Base-by-base conservation (phyloP, 305 asterid species). In the Rubia balearica region DNA sequence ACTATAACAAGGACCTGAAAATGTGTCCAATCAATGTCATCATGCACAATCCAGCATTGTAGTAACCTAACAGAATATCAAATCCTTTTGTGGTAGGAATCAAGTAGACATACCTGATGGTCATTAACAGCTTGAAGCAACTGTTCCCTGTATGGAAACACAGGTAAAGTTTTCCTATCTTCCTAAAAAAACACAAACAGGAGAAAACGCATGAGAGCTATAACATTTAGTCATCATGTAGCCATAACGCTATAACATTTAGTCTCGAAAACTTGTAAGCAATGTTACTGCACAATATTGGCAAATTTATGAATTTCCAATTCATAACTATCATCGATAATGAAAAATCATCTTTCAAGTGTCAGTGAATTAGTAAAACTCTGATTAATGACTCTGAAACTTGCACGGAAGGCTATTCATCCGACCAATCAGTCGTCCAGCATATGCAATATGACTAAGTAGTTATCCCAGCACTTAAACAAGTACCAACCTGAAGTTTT, bases 1-100 rank as follows among this genome's bases (percentile, higher is more conserved):
- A 93, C 97, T 79, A 88, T 93, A 69, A 94, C 96, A 78, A 94
- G 90, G 79, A 92, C 96, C 96, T 91, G 81, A 38, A 40, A 21
- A 82, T n/a, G 56, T 38, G 59, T 27, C 30, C 72, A 51, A 33
- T 68, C 72, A 68, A 68, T 30, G 48, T 33, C n/a, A 10, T 51
- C 36, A 51, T 16, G 21, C 43, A 13, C 49, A 14, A 57, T 30
- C 11, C 38, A 24, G 5, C 22, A 24, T 11, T 11, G 11, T 65
- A 27, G 36, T n/a, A 59, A 66, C 56, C 33, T 46, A 38, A 60
- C 42, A 17, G 33, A 30, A 40, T 9, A 76, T 42, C 36, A 64
- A 62, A 68, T 27, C 56, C 68, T 48, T n/a, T 53, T 21, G 61
- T 19, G 27, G n/a, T 17, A 60, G n/a, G 41, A 21, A 75, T 33